Evolutionary conservation across 805 yeast species (phyloP).

Genomic region (Saccharomycopsis sp.): DNA sequence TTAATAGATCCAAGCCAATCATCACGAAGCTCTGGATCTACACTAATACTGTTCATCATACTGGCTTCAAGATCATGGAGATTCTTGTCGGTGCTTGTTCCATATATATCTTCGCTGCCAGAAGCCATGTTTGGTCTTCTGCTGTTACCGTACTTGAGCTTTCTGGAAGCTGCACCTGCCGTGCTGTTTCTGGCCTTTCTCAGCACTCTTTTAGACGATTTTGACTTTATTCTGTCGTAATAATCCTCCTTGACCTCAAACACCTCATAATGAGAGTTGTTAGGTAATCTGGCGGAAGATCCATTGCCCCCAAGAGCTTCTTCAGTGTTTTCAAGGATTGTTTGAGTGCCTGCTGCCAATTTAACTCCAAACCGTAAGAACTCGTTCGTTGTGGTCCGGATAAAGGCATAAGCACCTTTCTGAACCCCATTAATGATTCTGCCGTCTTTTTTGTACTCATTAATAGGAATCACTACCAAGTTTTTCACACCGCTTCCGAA

Average conservation of each 20-base stretch:
- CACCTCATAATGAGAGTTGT: conserved; percentile 18
- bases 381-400: conserved; percentile 75
- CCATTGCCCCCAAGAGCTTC: conserved; percentile 74
- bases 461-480: conserved; percentile 63
- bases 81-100: background rate
- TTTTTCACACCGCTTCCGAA: conserved; percentile 75
- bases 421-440: conserved; percentile 61
- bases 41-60: background rate
- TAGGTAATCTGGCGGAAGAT: conserved; percentile 37
- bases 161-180: too few relatives aligned
- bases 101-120: background rate
- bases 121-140: too few relatives aligned
- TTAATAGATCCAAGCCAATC: background rate
- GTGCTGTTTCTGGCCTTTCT: too few relatives aligned
- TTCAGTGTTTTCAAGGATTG: conserved; percentile 72
- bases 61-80: background rate
- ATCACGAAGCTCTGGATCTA: background rate
- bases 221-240: too few relatives aligned
- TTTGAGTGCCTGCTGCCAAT: conserved; percentile 83
- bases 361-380: conserved; percentile 76
- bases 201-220: too few relatives aligned
- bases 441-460: conserved; percentile 71
- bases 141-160: too few relatives aligned
- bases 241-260: background rate
- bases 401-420: conserved; percentile 67